Evolutionary conservation across 2,329 filamentous ascomycete species (phyloP).

Genomic region (Penicillium griseofulvum): DNA sequence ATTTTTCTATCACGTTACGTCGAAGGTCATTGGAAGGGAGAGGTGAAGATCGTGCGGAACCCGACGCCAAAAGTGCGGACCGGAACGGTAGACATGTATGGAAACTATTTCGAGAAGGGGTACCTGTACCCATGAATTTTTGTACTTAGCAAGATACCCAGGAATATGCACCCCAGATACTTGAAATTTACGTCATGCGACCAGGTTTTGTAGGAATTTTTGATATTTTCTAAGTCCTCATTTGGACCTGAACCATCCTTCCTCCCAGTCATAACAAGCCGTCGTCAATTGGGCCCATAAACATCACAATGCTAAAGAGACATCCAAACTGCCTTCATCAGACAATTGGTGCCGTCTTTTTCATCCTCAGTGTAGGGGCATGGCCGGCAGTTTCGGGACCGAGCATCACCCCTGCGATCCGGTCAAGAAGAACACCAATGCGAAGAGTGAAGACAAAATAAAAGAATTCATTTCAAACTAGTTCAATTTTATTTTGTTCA

Average conservation of each 20-base stretch:
- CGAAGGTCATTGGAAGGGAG: conserved; percentile 60
- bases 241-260: conserved; percentile 15
- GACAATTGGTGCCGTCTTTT: conserved; percentile 17
- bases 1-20: conserved; percentile 41
- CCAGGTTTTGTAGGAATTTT: conserved; percentile 20
- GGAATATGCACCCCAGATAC: not conserved
- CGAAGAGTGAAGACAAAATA: conserved; percentile 34
- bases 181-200: conserved; percentile 1
- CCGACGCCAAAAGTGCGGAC: conserved; percentile 38
- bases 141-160: conserved; percentile 1
- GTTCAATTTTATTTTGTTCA: conserved; percentile 37
- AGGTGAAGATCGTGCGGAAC: conserved; percentile 57
- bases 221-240: conserved; percentile 21
- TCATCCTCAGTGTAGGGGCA: conserved; percentile 14
- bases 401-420: conserved; percentile 14
- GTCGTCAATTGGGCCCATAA: conserved; percentile 15
- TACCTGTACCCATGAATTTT: conserved; percentile 50
- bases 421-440: conserved; percentile 29
- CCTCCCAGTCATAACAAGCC: conserved; percentile 22
- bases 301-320: conserved; percentile 12
- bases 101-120: conserved; percentile 54
- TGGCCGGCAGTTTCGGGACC: conserved; percentile 7
- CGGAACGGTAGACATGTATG: conserved; percentile 52
- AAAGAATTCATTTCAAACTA: conserved; percentile 39
- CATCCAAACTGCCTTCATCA: conserved; percentile 8